Evolutionary conservation across 495 filamentous ascomycete species (phyloP).

Genomic region (Penicillium coffeae): DNA sequence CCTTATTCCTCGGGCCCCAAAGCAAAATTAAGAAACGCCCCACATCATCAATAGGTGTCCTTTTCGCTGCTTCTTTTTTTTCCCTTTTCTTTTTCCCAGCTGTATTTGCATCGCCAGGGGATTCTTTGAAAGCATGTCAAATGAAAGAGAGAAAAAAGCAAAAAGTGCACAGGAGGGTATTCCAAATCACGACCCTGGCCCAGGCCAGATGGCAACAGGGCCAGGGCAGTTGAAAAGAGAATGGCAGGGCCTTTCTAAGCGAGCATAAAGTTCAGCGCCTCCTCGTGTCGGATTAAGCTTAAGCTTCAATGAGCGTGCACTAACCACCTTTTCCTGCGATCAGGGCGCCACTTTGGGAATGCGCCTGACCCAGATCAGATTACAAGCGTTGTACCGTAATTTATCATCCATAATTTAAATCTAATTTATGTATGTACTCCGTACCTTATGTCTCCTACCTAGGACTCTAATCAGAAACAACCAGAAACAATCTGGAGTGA

Average conservation of each 20-base stretch:
- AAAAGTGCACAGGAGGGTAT: too few relatives aligned
- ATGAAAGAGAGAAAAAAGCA: too few relatives aligned
- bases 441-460: too few relatives aligned
- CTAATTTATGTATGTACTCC: too few relatives aligned
- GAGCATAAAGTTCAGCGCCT: conserved; percentile 42
- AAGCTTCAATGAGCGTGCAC: conserved; percentile 43
- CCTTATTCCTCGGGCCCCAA: neutral
- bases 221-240: conserved; percentile 10
- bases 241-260: conserved; percentile 30
- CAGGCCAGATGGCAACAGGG: neutral
- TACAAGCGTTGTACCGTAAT: neutral
- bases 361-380: conserved; percentile 27
- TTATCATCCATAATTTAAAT: too few relatives aligned
- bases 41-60: neutral
- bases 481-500: too few relatives aligned
- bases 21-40: neutral
- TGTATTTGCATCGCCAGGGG: too few relatives aligned
- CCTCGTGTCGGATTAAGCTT: conserved; percentile 55
- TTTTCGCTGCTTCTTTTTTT: neutral
- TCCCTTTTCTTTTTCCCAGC: neutral
- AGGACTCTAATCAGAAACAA: too few relatives aligned
- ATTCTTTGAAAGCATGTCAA: too few relatives aligned
- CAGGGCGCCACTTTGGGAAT: conserved; percentile 32
- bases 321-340: conserved; percentile 38
- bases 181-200: too few relatives aligned